Conservation (phyloP, 306 rosid species). For the Fragaria vesca region DNA sequence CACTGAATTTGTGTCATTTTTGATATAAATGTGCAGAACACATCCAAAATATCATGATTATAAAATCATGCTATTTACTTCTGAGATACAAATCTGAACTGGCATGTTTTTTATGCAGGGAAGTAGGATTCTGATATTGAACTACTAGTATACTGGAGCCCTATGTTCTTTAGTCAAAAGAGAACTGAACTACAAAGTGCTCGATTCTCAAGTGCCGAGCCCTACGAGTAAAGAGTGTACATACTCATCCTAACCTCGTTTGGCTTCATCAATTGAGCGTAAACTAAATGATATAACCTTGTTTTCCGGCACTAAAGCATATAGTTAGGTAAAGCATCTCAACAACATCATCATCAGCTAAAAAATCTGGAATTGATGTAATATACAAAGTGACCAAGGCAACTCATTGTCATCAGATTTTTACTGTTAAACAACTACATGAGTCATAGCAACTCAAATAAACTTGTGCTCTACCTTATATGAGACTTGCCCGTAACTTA, state of each 20-base stretch:
- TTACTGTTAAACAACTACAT: neutral
- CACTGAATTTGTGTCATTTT: neutral
- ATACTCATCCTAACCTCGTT: neutral
- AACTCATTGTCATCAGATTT: neutral
- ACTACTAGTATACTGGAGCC: neutral
- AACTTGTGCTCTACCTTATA: neutral
- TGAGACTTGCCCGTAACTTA: neutral
- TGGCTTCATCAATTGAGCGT: neutral
- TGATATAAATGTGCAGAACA: neutral
- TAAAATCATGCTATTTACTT: neutral
- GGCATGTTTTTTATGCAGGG: neutral
- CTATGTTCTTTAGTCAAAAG: neutral
- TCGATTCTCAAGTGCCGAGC: neutral
- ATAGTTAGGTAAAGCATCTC: neutral
- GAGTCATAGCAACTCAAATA: neutral
- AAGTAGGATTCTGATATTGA: neutral
- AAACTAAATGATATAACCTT: neutral
- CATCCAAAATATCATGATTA: neutral
- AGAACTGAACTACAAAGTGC: neutral
- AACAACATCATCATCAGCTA: neutral
- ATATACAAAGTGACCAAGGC: neutral
- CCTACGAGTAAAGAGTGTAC: neutral
- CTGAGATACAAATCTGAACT: neutral
- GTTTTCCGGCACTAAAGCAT: neutral
- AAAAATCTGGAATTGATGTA: neutral